phyloP scores from a whole-genome alignment of 176 grass and related monocot genomes.

The Hordeum vulgare region DNA sequence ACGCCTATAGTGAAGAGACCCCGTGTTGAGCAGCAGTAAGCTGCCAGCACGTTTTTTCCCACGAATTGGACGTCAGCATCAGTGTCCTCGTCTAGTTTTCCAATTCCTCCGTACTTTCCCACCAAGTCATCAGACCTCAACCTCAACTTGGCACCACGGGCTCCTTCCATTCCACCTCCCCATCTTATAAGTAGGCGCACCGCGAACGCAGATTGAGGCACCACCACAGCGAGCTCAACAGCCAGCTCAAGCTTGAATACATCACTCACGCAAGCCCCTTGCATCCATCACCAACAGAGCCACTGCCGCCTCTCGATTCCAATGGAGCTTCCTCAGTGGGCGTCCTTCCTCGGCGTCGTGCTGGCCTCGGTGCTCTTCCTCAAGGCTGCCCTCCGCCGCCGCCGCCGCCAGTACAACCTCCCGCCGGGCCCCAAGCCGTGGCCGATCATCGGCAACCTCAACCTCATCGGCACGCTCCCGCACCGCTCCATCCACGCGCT shows the following conservation, averaged over 20 bases:
- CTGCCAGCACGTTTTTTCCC: not conserved
- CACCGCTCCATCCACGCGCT: constrained; percentile 63
- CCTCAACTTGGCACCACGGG: not conserved
- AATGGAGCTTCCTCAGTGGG: constrained; percentile 53
- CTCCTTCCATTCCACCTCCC: not conserved
- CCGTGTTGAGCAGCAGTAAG: too few species aligned
- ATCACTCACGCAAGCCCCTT: not conserved
- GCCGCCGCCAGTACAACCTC: constrained; percentile 33
- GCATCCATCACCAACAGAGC: not conserved
- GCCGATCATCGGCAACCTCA: constrained; percentile 66
- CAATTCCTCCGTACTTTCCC: constrained; percentile 17
- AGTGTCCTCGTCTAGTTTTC: not conserved
- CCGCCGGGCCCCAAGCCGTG: constrained; percentile 50
- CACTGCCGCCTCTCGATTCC: not conserved
- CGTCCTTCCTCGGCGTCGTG: constrained; percentile 29
- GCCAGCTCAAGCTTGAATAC: not conserved
- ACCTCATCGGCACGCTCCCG: constrained; percentile 47
- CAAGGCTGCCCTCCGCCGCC: constrained; percentile 16
- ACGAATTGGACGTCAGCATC: not conserved
- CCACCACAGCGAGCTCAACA: not conserved
- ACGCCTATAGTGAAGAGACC: too few species aligned
- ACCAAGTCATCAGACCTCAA: not conserved
- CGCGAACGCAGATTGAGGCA: not conserved
- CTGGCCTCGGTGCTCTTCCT: constrained; percentile 33
- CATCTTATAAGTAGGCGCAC: not conserved